phyloP scores from a whole-genome alignment of 306 rosid genomes.

The Prunus mira region DNA sequence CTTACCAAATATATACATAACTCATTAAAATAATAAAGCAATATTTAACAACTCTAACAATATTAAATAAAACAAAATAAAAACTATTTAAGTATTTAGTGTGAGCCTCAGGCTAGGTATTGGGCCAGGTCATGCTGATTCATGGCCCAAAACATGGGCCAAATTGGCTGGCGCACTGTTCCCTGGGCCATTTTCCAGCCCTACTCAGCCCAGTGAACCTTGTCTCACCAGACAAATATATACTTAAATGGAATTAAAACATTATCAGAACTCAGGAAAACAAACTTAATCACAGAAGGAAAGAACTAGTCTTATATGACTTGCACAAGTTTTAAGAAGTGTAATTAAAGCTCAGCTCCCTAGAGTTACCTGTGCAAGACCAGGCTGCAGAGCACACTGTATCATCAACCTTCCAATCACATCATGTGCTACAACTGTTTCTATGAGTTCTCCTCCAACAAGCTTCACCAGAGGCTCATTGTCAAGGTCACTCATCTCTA shows the following conservation, averaged over 20 bases:
- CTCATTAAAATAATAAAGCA: no score
- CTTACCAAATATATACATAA: no score
- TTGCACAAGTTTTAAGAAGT: neutral
- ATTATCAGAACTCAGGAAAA: neutral
- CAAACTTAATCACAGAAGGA: neutral
- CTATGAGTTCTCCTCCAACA: constrained; percentile 93
- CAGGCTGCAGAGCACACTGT: constrained; percentile 98
- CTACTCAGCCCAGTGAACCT: neutral
- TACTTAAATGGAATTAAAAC: neutral
- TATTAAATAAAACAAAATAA: no score
- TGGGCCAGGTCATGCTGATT: neutral
- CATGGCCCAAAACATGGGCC: neutral
- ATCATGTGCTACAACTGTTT: constrained; percentile 99
- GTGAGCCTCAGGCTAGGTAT: neutral
- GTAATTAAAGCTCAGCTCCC: neutral
- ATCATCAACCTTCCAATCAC: constrained; percentile 98
- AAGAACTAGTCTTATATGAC: neutral
- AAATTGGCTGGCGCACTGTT: neutral
- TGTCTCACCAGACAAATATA: neutral
- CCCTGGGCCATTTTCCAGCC: neutral
- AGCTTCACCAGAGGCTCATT: constrained; percentile 96
- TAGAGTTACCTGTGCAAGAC: constrained; percentile 89
- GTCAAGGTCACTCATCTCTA: constrained; percentile 98
- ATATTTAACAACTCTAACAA: neutral
- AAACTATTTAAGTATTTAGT: no score